A percentile compares a stretch with the other conserved stretches of the same genome.
These are phyloP conservation scores for Akanthomyces lecanii DNA, from an alignment of 2,329 filamentous ascomycete species.

Conservation along the genomic window DNA sequence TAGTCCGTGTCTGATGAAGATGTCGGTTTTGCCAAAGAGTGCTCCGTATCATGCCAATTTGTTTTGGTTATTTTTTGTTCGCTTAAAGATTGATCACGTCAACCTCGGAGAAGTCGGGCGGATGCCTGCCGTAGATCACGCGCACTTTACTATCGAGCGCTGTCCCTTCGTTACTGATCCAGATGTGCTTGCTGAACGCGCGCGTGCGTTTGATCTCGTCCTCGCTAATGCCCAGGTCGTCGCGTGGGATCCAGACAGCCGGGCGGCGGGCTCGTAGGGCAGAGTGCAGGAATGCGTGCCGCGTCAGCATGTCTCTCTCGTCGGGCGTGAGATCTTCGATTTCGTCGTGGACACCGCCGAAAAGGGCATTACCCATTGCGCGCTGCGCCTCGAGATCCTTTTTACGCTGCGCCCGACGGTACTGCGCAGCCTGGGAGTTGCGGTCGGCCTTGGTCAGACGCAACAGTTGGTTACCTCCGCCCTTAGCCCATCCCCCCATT, in stretches of 20 bases:
- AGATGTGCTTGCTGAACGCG: constrained; percentile 72
- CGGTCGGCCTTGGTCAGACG: constrained; percentile 35
- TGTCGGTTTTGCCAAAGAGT: not conserved
- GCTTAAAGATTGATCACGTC: constrained; percentile 74
- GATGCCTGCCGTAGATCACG: constrained; percentile 79
- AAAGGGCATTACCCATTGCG: constrained; percentile 74
- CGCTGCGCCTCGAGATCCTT: constrained; percentile 69
- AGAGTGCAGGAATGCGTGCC: constrained; percentile 84
- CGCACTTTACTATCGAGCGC: constrained; percentile 78
- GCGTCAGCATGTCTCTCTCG: constrained; percentile 79
- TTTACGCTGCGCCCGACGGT: constrained; percentile 44
- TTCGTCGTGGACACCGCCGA: constrained; percentile 83
- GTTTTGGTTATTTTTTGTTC: constrained; percentile 10
- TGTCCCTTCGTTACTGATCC: constrained; percentile 92
- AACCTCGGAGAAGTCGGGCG: constrained; percentile 84
- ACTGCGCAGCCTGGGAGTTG: constrained; percentile 40
- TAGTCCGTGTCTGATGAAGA: not conserved
- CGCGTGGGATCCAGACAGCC: constrained; percentile 88
- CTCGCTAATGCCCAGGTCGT: constrained; percentile 84
- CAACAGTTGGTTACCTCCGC: constrained; percentile 45
- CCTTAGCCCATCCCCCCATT: constrained; percentile 35
- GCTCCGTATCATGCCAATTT: not conserved
- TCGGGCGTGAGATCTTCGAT: constrained; percentile 90
- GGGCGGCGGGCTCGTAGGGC: constrained; percentile 81
- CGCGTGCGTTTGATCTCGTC: constrained; percentile 82